phyloP scores from a whole-genome alignment of 1,139 yeast genomes.

The Zygosaccharomyces sapae region DNA sequence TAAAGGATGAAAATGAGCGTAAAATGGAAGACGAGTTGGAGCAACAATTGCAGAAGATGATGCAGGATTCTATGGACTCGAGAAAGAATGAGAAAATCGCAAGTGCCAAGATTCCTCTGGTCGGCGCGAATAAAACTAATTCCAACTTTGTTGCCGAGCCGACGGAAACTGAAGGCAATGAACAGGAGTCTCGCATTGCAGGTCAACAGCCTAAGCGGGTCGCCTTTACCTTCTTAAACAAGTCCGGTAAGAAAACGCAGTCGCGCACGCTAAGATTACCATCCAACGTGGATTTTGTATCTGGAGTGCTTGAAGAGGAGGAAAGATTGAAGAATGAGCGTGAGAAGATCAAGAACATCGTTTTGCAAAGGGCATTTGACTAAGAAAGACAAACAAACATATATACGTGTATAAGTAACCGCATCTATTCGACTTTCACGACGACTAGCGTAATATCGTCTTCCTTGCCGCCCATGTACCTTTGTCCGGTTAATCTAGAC shows the following conservation, averaged over 20 bases:
- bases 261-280: slow-evolving; percentile 49
- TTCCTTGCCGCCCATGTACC: slow-evolving; percentile 85
- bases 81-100: slow-evolving; percentile 34
- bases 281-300: slow-evolving; percentile 46
- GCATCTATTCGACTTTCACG: slow-evolving; percentile 48
- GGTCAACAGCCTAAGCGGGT: slow-evolving; percentile 32
- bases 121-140: slow-evolving; percentile 1
- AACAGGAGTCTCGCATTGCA: not conserved
- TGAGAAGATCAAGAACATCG: slow-evolving; percentile 38
- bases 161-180: not conserved
- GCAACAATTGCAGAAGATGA: slow-evolving; percentile 48
- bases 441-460: slow-evolving; percentile 87
- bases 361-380: slow-evolving; percentile 37
- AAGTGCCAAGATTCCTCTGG: slow-evolving; percentile 27
- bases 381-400: slow-evolving; percentile 10
- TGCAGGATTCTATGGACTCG: slow-evolving; percentile 47
- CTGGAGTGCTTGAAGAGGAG: slow-evolving; percentile 40
- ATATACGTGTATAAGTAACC: not conserved
- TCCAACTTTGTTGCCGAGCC: not conserved
- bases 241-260: slow-evolving; percentile 45
- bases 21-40: slow-evolving; percentile 52
- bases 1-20: slow-evolving; percentile 41
- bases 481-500: slow-evolving; percentile 61
- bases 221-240: slow-evolving; percentile 53
- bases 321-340: slow-evolving; percentile 38